A percentile compares a stretch with the other conserved stretches of the same genome.
Conservation (phyloP, 2,329 filamentous ascomycete genomes). For the Fusarium anguioides region DNA sequence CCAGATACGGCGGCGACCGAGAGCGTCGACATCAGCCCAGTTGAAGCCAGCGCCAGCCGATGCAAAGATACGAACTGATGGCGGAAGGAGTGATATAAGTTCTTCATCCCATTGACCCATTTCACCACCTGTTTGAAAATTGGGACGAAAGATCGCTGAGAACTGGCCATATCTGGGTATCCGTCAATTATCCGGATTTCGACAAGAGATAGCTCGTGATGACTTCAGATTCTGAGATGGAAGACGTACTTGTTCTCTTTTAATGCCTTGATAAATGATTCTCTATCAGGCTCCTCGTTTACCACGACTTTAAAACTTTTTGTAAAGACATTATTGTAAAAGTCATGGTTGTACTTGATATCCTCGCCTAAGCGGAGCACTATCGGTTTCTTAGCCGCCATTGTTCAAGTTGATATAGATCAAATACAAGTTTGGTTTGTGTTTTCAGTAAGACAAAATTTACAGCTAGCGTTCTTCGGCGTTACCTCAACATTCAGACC, state of each 20-base stretch:
- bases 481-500: no score
- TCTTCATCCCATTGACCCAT: conserved; percentile 71
- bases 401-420: no score
- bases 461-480: no score
- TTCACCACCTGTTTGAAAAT: conserved; percentile 71
- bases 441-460: neutral
- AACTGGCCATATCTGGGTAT: conserved; percentile 41
- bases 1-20: conserved; percentile 54
- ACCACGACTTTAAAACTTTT: conserved; percentile 55
- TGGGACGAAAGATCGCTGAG: conserved; percentile 64
- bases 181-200: rapidly evolving
- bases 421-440: no score
- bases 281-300: conserved; percentile 51
- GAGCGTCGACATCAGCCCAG: conserved; percentile 66
- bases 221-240: no score
- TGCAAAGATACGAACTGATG: conserved; percentile 66
- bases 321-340: conserved; percentile 53
- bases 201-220: rapidly evolving
- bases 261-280: conserved; percentile 54
- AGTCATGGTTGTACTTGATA: conserved; percentile 60
- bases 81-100: conserved; percentile 64
- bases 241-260: conserved; percentile 50
- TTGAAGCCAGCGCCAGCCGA: conserved; percentile 72
- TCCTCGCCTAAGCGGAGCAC: conserved; percentile 53
- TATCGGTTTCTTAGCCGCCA: conserved; percentile 29